These are phyloP conservation scores for Caloboletus inedulis DNA, from an alignment of 1,284 basidiomycete species.

Conservation along the genomic window DNA sequence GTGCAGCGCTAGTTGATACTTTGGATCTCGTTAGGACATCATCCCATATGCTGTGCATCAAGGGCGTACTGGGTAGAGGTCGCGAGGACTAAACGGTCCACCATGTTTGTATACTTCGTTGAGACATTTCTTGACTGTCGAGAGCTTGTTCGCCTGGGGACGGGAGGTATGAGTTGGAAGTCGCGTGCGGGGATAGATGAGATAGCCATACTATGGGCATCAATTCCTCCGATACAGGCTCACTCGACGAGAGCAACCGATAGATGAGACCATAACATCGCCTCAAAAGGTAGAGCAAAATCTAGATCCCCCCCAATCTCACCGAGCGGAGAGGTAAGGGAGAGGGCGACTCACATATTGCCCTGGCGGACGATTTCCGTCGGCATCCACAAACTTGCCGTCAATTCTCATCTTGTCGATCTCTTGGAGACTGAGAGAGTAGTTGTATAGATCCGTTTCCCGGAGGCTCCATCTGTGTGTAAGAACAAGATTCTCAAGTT, in stretches of 20 bases:
- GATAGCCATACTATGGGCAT: slow-evolving; percentile 81
- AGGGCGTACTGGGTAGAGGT: slow-evolving; percentile 84
- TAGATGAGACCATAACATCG: slow-evolving; percentile 98
- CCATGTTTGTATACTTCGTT: slow-evolving; percentile 98
- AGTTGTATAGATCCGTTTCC: slow-evolving; percentile 96
- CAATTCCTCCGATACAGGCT: slow-evolving; percentile 97
- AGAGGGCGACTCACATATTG: slow-evolving; percentile 71
- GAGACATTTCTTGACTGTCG: slow-evolving; percentile 93
- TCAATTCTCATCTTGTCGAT: slow-evolving; percentile 97
- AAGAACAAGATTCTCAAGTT: slow-evolving; percentile 86
- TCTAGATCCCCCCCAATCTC: slow-evolving; percentile 46
- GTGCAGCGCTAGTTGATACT: slow-evolving; percentile 94
- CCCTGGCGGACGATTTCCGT: slow-evolving; percentile 86
- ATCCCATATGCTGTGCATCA: background rate
- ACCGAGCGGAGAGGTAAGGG: background rate
- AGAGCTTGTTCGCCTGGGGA: slow-evolving; percentile 83
- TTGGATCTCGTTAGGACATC: slow-evolving; percentile 2
- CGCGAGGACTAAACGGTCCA: slow-evolving; percentile 91
- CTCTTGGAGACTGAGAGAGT: slow-evolving; percentile 91
- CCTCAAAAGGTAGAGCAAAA: slow-evolving; percentile 87
- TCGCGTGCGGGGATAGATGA: background rate
- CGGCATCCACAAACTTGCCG: slow-evolving; percentile 94
- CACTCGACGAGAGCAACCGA: slow-evolving; percentile 91
- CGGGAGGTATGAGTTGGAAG: background rate
- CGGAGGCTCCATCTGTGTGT: slow-evolving; percentile 97